Percentiles rank a stretch among this genome's conserved stretches.
Evolutionary conservation across 192 early-diverging fungal species (phyloP).

Genomic region (Backusella morwellensis): DNA sequence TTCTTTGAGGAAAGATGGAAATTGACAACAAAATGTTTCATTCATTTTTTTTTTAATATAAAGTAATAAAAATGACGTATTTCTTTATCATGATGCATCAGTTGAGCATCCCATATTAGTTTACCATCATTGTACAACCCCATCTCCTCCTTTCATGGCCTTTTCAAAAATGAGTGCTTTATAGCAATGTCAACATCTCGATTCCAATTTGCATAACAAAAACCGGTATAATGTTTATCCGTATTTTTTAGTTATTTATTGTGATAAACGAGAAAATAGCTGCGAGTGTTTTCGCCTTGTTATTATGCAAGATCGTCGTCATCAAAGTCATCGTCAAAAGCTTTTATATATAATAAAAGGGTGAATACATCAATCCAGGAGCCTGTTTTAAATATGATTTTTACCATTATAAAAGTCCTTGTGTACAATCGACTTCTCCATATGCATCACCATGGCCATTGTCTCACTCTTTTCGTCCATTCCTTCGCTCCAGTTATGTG

Average conservation of each 20-base stretch:
- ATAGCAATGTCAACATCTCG: neutral
- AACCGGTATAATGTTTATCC: neutral
- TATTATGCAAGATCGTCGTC: conserved; percentile 9
- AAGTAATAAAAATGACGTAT: no score
- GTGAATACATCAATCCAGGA: neutral
- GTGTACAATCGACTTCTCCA: conserved; percentile 14
- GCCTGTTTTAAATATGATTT: neutral
- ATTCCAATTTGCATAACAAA: neutral
- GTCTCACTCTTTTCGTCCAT: conserved; percentile 3
- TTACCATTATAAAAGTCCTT: conserved; percentile 2
- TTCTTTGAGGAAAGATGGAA: no score
- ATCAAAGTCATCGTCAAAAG: conserved; percentile 11
- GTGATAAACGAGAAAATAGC: neutral
- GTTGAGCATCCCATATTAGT: no score
- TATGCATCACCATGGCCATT: neutral
- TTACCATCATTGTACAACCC: no score
- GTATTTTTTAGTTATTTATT: neutral
- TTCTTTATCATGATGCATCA: no score
- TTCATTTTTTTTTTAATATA: no score
- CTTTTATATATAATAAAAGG: neutral
- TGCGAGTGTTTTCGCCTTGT: neutral
- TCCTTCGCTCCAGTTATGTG: neutral
- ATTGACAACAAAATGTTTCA: no score
- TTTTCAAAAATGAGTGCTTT: no score
- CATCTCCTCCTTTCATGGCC: no score